Base-by-base conservation (phyloP, 257 asterid species). In the Solanum pimpinellifolium region DNA sequence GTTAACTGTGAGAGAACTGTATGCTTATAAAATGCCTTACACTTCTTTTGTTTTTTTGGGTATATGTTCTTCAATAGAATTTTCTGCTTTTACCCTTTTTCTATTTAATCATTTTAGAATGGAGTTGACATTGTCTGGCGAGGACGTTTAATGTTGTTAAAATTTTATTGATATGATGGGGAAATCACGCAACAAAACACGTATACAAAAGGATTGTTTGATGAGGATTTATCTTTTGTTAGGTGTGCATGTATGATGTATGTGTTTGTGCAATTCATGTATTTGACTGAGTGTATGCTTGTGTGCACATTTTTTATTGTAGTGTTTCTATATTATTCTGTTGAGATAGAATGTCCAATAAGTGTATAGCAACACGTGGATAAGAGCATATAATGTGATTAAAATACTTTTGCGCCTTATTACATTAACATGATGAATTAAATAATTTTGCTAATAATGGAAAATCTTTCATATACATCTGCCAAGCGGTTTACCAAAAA, bases 1-100 rank as follows among this genome's bases (percentile, higher is more conserved):
- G 98, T 95, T 90, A 69, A 83, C 60, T 85, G 16, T 88, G 49
- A 29, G 44, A 47, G 14, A 42, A 39, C 9, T 25, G 14, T 52
- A 86, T 62, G 62, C 20, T 75, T 25, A 69, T 27, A 68, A 75
- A 25, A 72, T 9, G 11, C 56, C 69, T 81, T 72, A 25, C 46
- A 56, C 75, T 83, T 37, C 27, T 33, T 62, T 27, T 1, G 44
- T 6, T 74, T 81, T 12, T 39, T 39, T 44, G 75, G 84, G 65
- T 44, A 15, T 27, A 46, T 46, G 14, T 27, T 78, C 39, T 46
- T 78, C 65, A 15, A 47, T 46, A 27, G 25, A 78, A 20, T 46
- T 59, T 88, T 89, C 23, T 80, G 65, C 47, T 35, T 9, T 87
- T 37, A 27, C 70, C 47, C 35, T 86, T 25, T 35, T 84, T 83